Evolutionary conservation across 371 early-diverging fungal genomes (phyloP).

Genomic region (Ordospora colligata): DNA sequence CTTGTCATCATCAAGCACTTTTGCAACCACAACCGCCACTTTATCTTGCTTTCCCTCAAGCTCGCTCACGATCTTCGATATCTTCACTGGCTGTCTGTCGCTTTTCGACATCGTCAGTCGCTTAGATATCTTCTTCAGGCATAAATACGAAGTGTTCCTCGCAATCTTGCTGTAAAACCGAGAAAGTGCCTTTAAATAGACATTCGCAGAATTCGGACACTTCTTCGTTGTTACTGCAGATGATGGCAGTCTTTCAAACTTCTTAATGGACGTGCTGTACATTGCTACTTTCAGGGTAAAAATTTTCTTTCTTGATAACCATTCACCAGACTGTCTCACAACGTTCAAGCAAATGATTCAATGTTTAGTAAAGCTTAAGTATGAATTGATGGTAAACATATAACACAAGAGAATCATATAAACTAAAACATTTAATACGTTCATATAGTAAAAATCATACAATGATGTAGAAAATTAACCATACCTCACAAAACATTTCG

Average conservation of each 20-base stretch:
- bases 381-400: too few species aligned
- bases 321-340: too few species aligned
- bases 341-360: too few species aligned
- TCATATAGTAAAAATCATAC: too few species aligned
- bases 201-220: slow-evolving; percentile 16
- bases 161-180: slow-evolving; percentile 34
- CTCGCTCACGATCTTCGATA: slow-evolving; percentile 48
- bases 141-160: slow-evolving; percentile 3
- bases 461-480: too few species aligned
- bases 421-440: too few species aligned
- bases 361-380: too few species aligned
- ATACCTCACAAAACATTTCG: too few species aligned
- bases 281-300: slow-evolving; percentile 27
- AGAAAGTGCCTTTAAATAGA: slow-evolving; percentile 4
- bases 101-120: slow-evolving; percentile 43
- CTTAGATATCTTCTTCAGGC: slow-evolving; percentile 40
- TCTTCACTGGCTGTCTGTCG: slow-evolving; percentile 51
- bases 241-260: slow-evolving; percentile 7
- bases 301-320: slow-evolving; percentile 1
- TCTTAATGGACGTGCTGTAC: not conserved
- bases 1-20: slow-evolving; percentile 60
- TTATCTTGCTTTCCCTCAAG: slow-evolving; percentile 39
- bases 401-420: too few species aligned
- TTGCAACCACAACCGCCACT: slow-evolving; percentile 57
- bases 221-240: slow-evolving; percentile 17